Base-by-base conservation (phyloP, 2,329 filamentous ascomycete species). In the Scedosporium apiospermum region DNA sequence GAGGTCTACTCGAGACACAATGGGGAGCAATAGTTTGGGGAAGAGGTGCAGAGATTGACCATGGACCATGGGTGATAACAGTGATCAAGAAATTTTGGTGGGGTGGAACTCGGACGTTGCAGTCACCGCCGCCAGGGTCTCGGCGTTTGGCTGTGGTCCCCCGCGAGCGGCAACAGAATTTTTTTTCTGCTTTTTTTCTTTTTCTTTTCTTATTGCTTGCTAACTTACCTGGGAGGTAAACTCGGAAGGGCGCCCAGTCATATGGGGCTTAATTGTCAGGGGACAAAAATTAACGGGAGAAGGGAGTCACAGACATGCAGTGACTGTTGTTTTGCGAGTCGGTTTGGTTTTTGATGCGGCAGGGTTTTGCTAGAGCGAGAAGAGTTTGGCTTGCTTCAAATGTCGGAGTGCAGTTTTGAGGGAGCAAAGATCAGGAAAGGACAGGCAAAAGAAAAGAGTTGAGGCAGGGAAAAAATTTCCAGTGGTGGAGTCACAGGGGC, bases 171-270 rank as follows among this genome's bases (percentile, higher is more conserved):
- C 30, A 51, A 49, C 18, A 55, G 51, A 55, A 23, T 30, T 55
- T 55, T 55, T 30, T 16, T 55, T 6, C 1, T 6, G 18, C 5
- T 49, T 49, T 21, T 49, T 49, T 49, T 21, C 21, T 49, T 21
- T 46, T 61, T 55, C 57, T 46, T 18, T 38, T 18, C n/a, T 26
- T 23, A 18, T 27, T 27, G 53, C 21, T 34, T 21, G 6, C 23
- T 58, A 59, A 76, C 82, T 66, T 88, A 91, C 89, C 86, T 93
- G 89, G 79, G 89, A 93, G 80, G 89, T 93, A 82, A 91, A 93
- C 77, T 88, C 84, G 77, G 89, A 91, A 79, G 84, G 82, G 84
- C 88, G 87, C 82, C 88, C 88, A 88, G 87, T 89, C 89, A 92
- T 92, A 88, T 88, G 87, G 60, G 60, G 60, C 60, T 62, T 57